These are phyloP conservation scores for Dissophora globulifera DNA, from an alignment of 192 early-diverging fungal species.

Conservation along the genomic window DNA sequence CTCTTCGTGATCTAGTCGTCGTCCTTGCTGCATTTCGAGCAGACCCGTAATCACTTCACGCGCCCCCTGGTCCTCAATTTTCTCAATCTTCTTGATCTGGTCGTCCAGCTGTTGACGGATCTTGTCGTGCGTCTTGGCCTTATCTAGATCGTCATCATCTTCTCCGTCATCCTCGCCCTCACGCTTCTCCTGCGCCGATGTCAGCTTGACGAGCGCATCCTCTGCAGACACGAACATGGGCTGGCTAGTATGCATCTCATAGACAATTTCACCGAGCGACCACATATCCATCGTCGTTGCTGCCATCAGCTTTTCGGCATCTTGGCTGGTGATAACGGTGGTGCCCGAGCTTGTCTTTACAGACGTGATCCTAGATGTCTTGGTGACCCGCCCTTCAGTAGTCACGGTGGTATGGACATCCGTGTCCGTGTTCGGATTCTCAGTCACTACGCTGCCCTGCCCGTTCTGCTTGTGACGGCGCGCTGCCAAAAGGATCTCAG, in stretches of 20 bases:
- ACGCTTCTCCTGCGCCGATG: conserved; percentile 16
- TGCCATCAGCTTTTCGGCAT: conserved; percentile 35
- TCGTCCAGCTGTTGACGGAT: conserved; percentile 27
- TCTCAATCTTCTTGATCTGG: conserved; percentile 40
- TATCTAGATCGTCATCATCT: conserved; percentile 23
- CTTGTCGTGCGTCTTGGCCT: conserved; percentile 20
- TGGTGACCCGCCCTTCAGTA: conserved; percentile 13
- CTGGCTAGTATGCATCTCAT: conserved; percentile 40
- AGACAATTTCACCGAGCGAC: conserved; percentile 51
- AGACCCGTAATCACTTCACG: conserved; percentile 36
- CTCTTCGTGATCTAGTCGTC: conserved; percentile 33
- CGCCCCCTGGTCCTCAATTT: conserved; percentile 21
- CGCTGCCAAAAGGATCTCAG: conserved; percentile 30
- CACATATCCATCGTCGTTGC: conserved; percentile 53
- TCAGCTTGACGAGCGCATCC: conserved; percentile 46
- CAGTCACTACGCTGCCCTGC: not conserved
- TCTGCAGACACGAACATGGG: conserved; percentile 33
- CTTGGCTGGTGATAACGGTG: not conserved
- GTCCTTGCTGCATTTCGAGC: conserved; percentile 33
- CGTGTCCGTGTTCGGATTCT: conserved; percentile 15
- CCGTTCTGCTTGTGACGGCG: conserved; percentile 6
- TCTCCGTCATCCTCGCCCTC: not conserved
- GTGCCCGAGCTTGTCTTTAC: not conserved
- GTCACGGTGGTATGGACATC: not conserved
- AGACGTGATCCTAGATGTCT: conserved; percentile 17